A percentile compares a stretch with the other conserved stretches of the same genome.
phyloP scores from a whole-genome alignment of 305 asterid genomes.

The Nicotiana rustica region DNA sequence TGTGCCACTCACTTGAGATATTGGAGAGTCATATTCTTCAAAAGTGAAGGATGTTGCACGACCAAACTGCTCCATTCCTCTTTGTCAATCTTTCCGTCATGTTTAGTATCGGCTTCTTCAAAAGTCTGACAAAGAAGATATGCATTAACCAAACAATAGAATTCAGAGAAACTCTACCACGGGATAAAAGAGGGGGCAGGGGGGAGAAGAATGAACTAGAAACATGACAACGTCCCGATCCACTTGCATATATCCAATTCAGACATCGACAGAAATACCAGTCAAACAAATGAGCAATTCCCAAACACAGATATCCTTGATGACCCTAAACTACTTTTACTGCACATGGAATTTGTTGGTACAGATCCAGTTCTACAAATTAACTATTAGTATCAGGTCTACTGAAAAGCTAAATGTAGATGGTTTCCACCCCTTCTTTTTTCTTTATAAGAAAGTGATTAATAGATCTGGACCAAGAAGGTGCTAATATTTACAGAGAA shows the following conservation, averaged over 20 bases:
- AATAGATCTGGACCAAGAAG: constrained; percentile 1
- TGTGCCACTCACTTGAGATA: constrained; percentile 73
- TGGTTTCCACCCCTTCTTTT: not conserved
- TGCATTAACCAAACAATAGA: constrained; percentile 7
- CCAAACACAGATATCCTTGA: not conserved
- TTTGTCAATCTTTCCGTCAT: constrained; percentile 85
- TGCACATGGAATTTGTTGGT: no score
- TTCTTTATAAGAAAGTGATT: not conserved
- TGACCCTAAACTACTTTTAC: no score
- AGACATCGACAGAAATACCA: not conserved
- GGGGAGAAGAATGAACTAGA: not conserved
- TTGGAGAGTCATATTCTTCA: constrained; percentile 93
- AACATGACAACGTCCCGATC: not conserved
- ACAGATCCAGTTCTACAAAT: no score
- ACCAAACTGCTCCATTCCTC: constrained; percentile 92
- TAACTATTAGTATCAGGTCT: no score
- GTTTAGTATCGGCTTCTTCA: constrained; percentile 93
- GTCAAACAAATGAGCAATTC: constrained; percentile 1
- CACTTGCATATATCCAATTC: not conserved
- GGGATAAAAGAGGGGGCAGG: not conserved
- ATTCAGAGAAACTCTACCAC: constrained; percentile 3
- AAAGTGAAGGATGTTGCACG: constrained; percentile 76
- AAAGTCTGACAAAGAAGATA: constrained; percentile 65
- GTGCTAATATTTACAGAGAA: not conserved
- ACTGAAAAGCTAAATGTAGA: not conserved